These are phyloP conservation scores for Colletotrichum somersetense DNA, from an alignment of 2,329 filamentous ascomycete species.

Conservation along the genomic window DNA sequence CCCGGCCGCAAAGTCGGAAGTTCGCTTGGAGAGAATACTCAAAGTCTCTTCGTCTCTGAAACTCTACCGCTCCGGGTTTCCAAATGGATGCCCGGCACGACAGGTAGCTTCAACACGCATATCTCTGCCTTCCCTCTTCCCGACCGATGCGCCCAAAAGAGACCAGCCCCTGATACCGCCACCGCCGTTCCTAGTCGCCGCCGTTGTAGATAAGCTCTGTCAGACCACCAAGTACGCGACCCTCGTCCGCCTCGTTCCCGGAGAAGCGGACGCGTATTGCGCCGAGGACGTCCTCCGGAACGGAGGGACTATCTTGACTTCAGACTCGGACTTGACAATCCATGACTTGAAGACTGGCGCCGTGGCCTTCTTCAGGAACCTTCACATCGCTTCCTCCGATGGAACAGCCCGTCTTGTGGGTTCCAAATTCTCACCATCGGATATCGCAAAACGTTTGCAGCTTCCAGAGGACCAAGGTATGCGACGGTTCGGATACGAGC, in stretches of 20 bases:
- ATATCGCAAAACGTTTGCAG: conserved; percentile 58
- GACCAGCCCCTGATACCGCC: conserved; percentile 62
- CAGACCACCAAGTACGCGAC: conserved; percentile 55
- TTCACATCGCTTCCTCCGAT: conserved; percentile 56
- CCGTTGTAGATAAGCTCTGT: conserved; percentile 78
- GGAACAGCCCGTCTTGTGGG: conserved; percentile 37
- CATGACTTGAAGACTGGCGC: conserved; percentile 76
- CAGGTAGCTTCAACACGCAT: conserved; percentile 38
- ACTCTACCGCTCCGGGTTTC: conserved; percentile 56
- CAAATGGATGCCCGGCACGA: conserved; percentile 46
- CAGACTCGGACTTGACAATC: conserved; percentile 88
- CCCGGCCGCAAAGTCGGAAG: conserved; percentile 73
- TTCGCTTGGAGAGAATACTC: conserved; percentile 72
- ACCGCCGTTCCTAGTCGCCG: conserved; percentile 80
- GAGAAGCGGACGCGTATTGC: conserved; percentile 88
- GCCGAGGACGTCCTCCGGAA: conserved; percentile 70
- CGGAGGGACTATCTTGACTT: conserved; percentile 75
- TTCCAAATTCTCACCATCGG: conserved; percentile 48
- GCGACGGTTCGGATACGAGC: conserved; percentile 54
- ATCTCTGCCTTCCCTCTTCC: conserved; percentile 45
- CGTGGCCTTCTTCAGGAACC: conserved; percentile 77
- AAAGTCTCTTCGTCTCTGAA: conserved; percentile 68
- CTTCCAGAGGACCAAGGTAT: conserved; percentile 50
- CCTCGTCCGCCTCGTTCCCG: conserved; percentile 74
- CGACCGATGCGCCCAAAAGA: conserved; percentile 42